These are phyloP conservation scores for Lodderomyces elongisporus DNA, from an alignment of 1,139 yeast species.

Conservation along the genomic window DNA sequence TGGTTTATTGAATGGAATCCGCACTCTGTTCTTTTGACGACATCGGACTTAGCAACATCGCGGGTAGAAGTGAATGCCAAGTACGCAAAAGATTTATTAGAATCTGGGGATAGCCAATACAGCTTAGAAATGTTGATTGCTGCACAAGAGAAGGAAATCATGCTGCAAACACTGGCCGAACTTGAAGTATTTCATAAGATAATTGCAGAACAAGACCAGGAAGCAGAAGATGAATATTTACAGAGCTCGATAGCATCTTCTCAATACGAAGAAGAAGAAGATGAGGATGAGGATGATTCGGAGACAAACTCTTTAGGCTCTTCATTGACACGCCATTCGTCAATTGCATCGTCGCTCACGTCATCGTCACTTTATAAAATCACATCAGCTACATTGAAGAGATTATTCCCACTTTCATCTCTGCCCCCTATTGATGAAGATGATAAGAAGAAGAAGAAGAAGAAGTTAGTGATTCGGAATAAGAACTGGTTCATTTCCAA, in stretches of 20 bases:
- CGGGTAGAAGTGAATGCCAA: conserved; percentile 1
- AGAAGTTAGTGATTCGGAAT: neutral
- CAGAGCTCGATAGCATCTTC: conserved; percentile 10
- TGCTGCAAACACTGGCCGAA: conserved; percentile 20
- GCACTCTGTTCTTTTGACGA: conserved; percentile 23
- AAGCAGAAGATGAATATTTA: conserved; percentile 22
- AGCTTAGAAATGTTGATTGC: conserved; percentile 15
- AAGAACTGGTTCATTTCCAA: conserved; percentile 9
- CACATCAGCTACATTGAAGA: conserved; percentile 33
- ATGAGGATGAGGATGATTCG: conserved; percentile 18
- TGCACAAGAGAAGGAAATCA: conserved; percentile 31
- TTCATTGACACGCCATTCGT: conserved; percentile 31
- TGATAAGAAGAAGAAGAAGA: conserved; percentile 1
- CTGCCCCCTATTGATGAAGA: conserved; percentile 10
- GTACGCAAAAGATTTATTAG: conserved; percentile 4
- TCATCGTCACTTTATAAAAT: conserved; percentile 29
- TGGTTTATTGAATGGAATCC: conserved; percentile 34
- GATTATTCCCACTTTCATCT: conserved; percentile 16
- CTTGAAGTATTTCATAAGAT: too few species aligned
- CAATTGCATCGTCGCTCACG: too few species aligned
- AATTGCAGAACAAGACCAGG: conserved; percentile 18
- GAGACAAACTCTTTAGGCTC: conserved; percentile 31
- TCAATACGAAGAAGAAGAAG: conserved; percentile 6
- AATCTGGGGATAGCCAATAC: conserved; percentile 7
- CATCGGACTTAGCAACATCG: conserved; percentile 14